These are phyloP conservation scores for Solanum gracilifrons DNA, from an alignment of 257 asterid species.

Conservation along the genomic window DNA sequence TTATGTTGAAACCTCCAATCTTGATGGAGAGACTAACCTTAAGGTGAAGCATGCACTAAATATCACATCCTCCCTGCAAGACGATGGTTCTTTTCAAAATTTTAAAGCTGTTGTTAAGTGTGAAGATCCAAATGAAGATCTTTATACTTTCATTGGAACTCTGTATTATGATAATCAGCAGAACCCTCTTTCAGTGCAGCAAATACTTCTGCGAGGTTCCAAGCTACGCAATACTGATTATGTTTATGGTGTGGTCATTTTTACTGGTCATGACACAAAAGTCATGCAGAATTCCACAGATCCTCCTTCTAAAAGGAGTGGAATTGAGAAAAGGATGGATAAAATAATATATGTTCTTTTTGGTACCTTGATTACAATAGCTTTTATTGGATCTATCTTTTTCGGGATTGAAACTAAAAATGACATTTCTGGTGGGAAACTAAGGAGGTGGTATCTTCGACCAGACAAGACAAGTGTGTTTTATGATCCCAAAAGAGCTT, in stretches of 20 bases:
- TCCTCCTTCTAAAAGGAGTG: slow-evolving; percentile 97
- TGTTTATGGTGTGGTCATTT: slow-evolving; percentile 65
- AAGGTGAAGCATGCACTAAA: slow-evolving; percentile 87
- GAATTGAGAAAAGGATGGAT: slow-evolving; percentile 83
- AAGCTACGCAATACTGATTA: slow-evolving; percentile 77
- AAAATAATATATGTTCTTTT: slow-evolving; percentile 72
- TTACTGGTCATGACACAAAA: slow-evolving; percentile 92
- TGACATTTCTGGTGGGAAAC: slow-evolving; percentile 34
- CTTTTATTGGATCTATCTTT: slow-evolving; percentile 75
- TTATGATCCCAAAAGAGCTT: slow-evolving; percentile 49
- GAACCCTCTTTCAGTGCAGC: slow-evolving; percentile 69
- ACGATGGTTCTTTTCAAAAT: slow-evolving; percentile 34
- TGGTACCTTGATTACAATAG: slow-evolving; percentile 50
- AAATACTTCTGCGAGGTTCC: slow-evolving; percentile 78
- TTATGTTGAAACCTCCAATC: slow-evolving; percentile 84
- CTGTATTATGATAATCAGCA: slow-evolving; percentile 35
- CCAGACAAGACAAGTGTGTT: slow-evolving; percentile 48
- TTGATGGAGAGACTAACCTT: slow-evolving; percentile 94
- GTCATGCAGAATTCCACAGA: slow-evolving; percentile 88
- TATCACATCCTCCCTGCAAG: slow-evolving; percentile 46
- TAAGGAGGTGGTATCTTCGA: slow-evolving; percentile 83
- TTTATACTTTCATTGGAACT: slow-evolving; percentile 76
- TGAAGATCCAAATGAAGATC: slow-evolving; percentile 96
- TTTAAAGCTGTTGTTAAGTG: slow-evolving; percentile 70
- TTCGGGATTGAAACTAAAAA: slow-evolving; percentile 57